phyloP scores from a whole-genome alignment of 768 basidiomycete species.

The Hygrophoropsis aurantiaca region DNA sequence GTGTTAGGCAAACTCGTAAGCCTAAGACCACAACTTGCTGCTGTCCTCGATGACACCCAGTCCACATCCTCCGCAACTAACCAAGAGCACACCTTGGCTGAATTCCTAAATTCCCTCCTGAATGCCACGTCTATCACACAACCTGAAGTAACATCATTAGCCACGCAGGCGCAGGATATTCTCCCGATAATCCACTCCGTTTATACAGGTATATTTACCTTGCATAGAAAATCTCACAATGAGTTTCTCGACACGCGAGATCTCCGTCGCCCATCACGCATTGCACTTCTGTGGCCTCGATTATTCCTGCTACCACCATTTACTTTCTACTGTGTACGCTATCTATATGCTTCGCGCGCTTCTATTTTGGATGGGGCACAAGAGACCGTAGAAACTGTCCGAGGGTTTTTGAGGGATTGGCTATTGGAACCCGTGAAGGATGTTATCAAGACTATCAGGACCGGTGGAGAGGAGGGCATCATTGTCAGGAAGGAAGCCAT shows the following conservation, averaged over 20 bases:
- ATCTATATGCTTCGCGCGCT: slow-evolving; percentile 58
- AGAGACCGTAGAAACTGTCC: slow-evolving; percentile 66
- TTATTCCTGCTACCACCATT: slow-evolving; percentile 76
- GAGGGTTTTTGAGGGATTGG: slow-evolving; percentile 80
- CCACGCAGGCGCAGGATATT: slow-evolving; percentile 2
- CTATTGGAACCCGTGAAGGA: slow-evolving; percentile 82
- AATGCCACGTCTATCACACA: slow-evolving; percentile 12
- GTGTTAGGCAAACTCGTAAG: slow-evolving; percentile 62
- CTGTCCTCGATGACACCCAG: slow-evolving; percentile 23
- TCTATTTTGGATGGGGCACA: slow-evolving; percentile 52
- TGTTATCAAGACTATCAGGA: slow-evolving; percentile 78
- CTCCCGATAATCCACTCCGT: slow-evolving; percentile 15
- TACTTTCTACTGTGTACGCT: slow-evolving; percentile 47
- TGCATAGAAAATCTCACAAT: slow-evolving; percentile 28
- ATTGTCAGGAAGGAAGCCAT: slow-evolving; percentile 83
- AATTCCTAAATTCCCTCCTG: slow-evolving; percentile 18
- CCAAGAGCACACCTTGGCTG: slow-evolving; percentile 12
- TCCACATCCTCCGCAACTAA: background rate
- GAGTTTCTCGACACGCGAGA: slow-evolving; percentile 29
- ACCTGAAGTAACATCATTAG: slow-evolving; percentile 2
- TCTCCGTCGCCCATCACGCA: slow-evolving; percentile 65
- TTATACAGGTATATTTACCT: slow-evolving; percentile 17
- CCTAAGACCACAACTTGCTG: slow-evolving; percentile 47
- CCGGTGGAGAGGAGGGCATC: slow-evolving; percentile 72
- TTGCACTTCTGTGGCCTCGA: slow-evolving; percentile 80